Percentiles rank a stretch among this genome's conserved stretches.
phyloP scores from a whole-genome alignment of 2,329 filamentous ascomycete species.

The Claviceps sp. region DNA sequence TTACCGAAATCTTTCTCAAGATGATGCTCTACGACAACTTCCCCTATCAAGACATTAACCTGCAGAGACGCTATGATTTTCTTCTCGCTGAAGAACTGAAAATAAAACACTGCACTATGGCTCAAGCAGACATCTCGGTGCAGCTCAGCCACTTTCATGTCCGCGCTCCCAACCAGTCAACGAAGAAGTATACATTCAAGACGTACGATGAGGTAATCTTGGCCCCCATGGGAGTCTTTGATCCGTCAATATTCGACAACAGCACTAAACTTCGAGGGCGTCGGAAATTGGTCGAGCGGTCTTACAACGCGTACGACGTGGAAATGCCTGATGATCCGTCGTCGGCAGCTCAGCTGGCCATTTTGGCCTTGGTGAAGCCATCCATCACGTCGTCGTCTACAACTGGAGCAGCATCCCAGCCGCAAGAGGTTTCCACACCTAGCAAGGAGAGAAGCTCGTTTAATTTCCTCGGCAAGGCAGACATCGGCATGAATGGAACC shows the following conservation, averaged over 20 bases:
- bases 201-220: conserved; percentile 92
- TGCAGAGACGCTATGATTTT: conserved; percentile 82
- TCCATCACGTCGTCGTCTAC: conserved; percentile 32
- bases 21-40: conserved; percentile 98
- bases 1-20: conserved; percentile 88
- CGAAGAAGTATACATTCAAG: conserved; percentile 89
- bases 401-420: conserved; percentile 27
- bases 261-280: conserved; percentile 65
- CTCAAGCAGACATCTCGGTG: conserved; percentile 77
- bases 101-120: conserved; percentile 82
- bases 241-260: conserved; percentile 77
- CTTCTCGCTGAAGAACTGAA: conserved; percentile 91
- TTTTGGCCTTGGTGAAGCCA: conserved; percentile 46
- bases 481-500: conserved; percentile 60
- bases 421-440: conserved; percentile 42
- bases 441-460: conserved; percentile 53
- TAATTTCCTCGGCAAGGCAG: conserved; percentile 52
- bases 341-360: conserved; percentile 67
- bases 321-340: conserved; percentile 77
- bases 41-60: conserved; percentile 87
- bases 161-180: conserved; percentile 75
- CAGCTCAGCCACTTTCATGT: conserved; percentile 85
- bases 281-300: conserved; percentile 70
- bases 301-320: conserved; percentile 86
- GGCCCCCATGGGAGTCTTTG: conserved; percentile 90